Conservation (phyloP, 768 basidiomycete species). For the Mycena albidolilacea region DNA sequence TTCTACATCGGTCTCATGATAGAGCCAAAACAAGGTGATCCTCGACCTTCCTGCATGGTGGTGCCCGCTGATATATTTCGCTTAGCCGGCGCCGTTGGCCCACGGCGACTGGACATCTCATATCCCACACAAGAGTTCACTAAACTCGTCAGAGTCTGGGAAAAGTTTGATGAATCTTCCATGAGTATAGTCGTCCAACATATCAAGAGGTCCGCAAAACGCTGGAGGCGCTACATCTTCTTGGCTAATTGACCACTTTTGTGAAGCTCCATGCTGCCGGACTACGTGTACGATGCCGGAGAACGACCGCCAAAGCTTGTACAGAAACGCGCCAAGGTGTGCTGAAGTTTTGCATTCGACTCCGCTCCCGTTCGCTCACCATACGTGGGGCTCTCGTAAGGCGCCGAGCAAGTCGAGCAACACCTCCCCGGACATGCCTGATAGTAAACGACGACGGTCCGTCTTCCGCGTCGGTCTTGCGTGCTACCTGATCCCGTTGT, state of each 20-base stretch:
- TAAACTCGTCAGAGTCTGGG: slow-evolving; percentile 93
- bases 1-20: slow-evolving; percentile 97
- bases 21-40: slow-evolving; percentile 88
- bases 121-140: slow-evolving; percentile 97
- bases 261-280: slow-evolving; percentile 79
- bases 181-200: slow-evolving; percentile 97
- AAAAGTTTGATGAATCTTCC: slow-evolving; percentile 89
- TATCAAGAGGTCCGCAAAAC: slow-evolving; percentile 81
- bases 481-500: slow-evolving; percentile 43
- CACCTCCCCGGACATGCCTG: slow-evolving; percentile 64
- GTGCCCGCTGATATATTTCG: slow-evolving; percentile 26
- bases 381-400: slow-evolving; percentile 44
- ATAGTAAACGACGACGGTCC: slow-evolving; percentile 57
- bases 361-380: slow-evolving; percentile 31
- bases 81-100: slow-evolving; percentile 82
- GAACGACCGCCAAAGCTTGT: slow-evolving; percentile 81
- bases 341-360: slow-evolving; percentile 36
- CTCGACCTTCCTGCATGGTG: slow-evolving; percentile 37
- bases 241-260: slow-evolving; percentile 25
- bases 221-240: slow-evolving; percentile 19
- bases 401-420: slow-evolving; percentile 59
- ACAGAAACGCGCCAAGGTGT: slow-evolving; percentile 84
- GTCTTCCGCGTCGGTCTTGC: slow-evolving; percentile 23
- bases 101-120: slow-evolving; percentile 93
- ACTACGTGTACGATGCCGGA: slow-evolving; percentile 86